These are phyloP conservation scores for Syzygium aromaticum DNA, from an alignment of 345 rosid genomes.

Conservation along the genomic window DNA sequence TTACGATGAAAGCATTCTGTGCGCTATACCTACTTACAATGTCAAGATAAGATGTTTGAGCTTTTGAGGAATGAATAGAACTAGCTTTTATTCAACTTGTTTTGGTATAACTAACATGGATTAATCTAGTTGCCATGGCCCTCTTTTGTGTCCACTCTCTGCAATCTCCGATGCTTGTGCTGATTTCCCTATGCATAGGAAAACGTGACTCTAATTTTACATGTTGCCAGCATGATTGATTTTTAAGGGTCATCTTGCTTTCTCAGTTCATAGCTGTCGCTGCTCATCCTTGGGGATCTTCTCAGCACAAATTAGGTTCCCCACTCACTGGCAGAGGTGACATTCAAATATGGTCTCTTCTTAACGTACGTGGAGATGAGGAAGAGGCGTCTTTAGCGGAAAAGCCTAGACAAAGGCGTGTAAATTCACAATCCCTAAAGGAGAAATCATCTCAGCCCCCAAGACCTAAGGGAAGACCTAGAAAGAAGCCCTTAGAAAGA, in stretches of 20 bases:
- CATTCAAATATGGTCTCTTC: slow-evolving; percentile 80
- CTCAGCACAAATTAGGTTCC: slow-evolving; percentile 63
- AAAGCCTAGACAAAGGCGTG: slow-evolving; percentile 1
- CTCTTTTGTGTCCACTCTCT: neutral
- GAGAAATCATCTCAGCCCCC: slow-evolving; percentile 9
- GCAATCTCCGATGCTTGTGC: neutral
- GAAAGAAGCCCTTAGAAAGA: slow-evolving; percentile 13
- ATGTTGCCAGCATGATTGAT: neutral
- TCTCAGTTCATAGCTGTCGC: slow-evolving; percentile 81
- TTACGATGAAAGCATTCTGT: neutral
- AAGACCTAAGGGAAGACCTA: slow-evolving; percentile 25
- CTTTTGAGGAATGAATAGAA: neutral
- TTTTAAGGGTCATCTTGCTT: neutral
- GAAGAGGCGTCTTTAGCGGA: slow-evolving; percentile 6
- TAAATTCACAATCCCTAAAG: slow-evolving; percentile 4
- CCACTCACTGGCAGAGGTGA: slow-evolving; percentile 74
- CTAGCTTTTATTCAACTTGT: neutral
- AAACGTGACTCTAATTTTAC: neutral
- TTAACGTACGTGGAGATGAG: slow-evolving; percentile 27
- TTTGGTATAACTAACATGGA: neutral
- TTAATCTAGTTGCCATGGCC: neutral
- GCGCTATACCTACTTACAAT: neutral
- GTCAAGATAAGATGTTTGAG: neutral
- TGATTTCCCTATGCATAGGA: neutral
- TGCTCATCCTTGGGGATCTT: slow-evolving; percentile 83